Evolutionary conservation across 169 alveolate species (phyloP), one percentile per base, ranked within the genome.

Genomic region (Eimeria brunetti): DNA sequence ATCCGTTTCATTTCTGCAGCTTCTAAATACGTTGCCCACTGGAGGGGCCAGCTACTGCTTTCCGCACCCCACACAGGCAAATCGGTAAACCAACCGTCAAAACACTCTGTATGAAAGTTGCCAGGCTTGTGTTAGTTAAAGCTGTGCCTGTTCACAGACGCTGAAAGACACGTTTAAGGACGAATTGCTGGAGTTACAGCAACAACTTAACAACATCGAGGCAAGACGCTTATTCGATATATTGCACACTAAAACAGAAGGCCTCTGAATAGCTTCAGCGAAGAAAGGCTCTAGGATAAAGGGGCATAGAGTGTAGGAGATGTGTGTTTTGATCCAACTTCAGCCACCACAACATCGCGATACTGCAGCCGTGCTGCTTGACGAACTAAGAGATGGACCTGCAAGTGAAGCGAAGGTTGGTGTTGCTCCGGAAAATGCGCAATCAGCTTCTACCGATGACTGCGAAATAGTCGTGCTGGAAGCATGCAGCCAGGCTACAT

Each of bases 321-420:
- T 62, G 46, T 78, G 64, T 78, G 67, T 27, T 78, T 78, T 67
- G 30, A 46, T n/a, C 64, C 67, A 64, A 4, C n/a, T 44, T 86
- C 83, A 86, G 93, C 83, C 93, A 44, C 41, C 81, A 24, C 93
- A 86, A n/a, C 93, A 86, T 62, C 93, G 93, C 46, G 93, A 86
- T 56, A 86, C 93, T 44, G 93, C 93, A 14, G 56, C 53, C 62
- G 75, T 86, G 69, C 83, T 86, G 60, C 93, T 86, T 51, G 75
- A 86, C n/a, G 93, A 86, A 64, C 62, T 86, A 16, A 86, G 38
- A 30, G 81, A 38, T 14, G 44, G 83, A 36, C 7, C 62, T 11
- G 24, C 18, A n/a, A 62, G 51, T 12, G 62, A 86, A n/a, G 41
- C 93, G n/a, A 86, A 64, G 93, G 93, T 86, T 11, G n/a, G 83